Base-by-base conservation (phyloP, 1,284 basidiomycete genomes). In the Pascua sp. region DNA sequence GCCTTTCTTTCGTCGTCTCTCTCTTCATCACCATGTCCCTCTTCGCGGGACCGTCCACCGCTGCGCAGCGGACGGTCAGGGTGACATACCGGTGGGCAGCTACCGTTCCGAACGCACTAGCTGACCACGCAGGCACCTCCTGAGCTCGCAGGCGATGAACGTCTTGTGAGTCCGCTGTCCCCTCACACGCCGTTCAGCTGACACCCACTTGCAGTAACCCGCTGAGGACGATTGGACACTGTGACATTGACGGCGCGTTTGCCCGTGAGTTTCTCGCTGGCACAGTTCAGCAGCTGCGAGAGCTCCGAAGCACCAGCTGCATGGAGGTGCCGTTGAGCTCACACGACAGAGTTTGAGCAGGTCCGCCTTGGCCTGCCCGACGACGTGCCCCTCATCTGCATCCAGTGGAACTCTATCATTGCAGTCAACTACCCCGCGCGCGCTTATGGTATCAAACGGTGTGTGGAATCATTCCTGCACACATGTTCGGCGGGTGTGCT, bases 341-440 rank as follows among this genome's bases (percentile, higher is more conserved):
- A 56, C 45, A 8, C 7, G 11, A 11, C 72, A 46, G 85, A 89
- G 32, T 97, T 93, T 77, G 91, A 97, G 77, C 88, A 89, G 76
- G 83, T 89, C 47, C 83, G 92, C 36, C 83, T 96, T 0, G 85
- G 84, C 0, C 78, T 92, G 11, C 86, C 89, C 59, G 72, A 76
- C 53, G 82, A 84, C 39, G 82, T 84, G 2, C 93, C 95, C 0
- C 81, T 98, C 12, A 91, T 94, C 10, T 94, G 96, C 7, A 84
- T 89, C 47, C 95, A 98, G 72, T 98, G 96, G 96, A 84, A 90
- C 51, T 79, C 79, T 15, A 75, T 83, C 66, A 98, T 99, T 60
- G 96, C 96, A 0, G 89, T 98, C 62, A 96, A 94, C 76, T 98
- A 98, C 72, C 88, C 92, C 4, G 95, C 96, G 0, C 83, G 95